phyloP scores from a whole-genome alignment of 2,329 filamentous ascomycete genomes.

The Ascochyta koolunga region DNA sequence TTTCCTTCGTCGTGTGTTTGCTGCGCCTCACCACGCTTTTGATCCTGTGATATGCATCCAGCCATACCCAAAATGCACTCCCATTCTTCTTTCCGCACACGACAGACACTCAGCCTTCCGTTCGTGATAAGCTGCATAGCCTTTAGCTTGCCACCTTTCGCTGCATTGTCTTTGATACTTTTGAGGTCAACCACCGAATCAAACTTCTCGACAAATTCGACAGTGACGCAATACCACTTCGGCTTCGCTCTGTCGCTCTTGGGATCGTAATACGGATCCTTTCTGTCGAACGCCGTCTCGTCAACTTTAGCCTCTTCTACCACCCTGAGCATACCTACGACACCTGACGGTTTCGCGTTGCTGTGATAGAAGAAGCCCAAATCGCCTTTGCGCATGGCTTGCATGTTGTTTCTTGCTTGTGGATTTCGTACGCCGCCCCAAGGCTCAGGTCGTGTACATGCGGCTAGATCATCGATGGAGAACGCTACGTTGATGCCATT shows the following conservation, averaged over 20 bases:
- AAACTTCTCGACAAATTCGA: constrained; percentile 86
- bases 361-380: constrained; percentile 97
- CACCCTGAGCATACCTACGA: constrained; percentile 88
- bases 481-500: constrained; percentile 90
- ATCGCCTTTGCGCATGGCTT: constrained; percentile 89
- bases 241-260: constrained; percentile 72
- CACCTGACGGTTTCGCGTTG: constrained; percentile 86
- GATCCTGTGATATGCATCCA: background rate
- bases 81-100: constrained; percentile 70
- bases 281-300: constrained; percentile 72
- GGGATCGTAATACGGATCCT: constrained; percentile 82
- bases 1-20: background rate
- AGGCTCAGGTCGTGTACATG: constrained; percentile 76
- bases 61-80: constrained; percentile 63
- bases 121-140: constrained; percentile 85
- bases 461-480: constrained; percentile 86
- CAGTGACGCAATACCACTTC: constrained; percentile 89
- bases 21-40: no score
- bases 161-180: constrained; percentile 70
- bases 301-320: constrained; percentile 84
- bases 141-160: constrained; percentile 63
- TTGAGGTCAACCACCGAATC: constrained; percentile 70
- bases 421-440: constrained; percentile 74
- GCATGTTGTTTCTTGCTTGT: constrained; percentile 83
- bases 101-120: constrained; percentile 80